Conservation (phyloP, 345 rosid species). For the Iberis pinnata region DNA sequence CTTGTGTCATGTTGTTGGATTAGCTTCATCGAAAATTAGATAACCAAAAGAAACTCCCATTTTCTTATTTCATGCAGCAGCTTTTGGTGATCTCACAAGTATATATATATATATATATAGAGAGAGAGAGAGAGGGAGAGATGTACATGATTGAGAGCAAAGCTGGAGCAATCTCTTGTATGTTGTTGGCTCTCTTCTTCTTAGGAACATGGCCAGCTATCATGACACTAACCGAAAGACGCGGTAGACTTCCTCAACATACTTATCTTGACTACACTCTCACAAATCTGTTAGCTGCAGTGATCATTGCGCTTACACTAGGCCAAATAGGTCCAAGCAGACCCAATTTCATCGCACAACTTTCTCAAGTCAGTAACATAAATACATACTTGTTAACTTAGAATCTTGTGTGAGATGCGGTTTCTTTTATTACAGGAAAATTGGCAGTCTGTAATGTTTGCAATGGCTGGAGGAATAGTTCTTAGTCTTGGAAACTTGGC, state of each 20-base stretch:
- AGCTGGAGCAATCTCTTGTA: slow-evolving; percentile 75
- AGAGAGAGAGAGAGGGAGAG: slow-evolving; percentile 4
- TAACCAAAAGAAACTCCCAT: no score
- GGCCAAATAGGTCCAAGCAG: slow-evolving; percentile 51
- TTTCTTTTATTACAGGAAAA: slow-evolving; percentile 45
- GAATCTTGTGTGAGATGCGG: not conserved
- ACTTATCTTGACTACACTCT: slow-evolving; percentile 85
- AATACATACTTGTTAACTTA: not conserved
- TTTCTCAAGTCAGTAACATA: slow-evolving; percentile 41
- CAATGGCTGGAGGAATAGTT: slow-evolving; percentile 74
- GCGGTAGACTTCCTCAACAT: slow-evolving; percentile 13
- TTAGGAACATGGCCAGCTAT: slow-evolving; percentile 95
- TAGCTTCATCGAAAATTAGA: no score
- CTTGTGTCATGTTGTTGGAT: no score
- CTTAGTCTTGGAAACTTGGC: slow-evolving; percentile 80
- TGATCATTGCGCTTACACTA: slow-evolving; percentile 74
- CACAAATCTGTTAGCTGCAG: slow-evolving; percentile 69
- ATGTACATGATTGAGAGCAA: slow-evolving; percentile 83
- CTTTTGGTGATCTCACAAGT: not conserved
- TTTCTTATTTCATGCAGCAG: no score
- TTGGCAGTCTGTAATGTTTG: slow-evolving; percentile 76
- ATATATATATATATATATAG: not conserved
- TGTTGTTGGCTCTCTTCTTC: slow-evolving; percentile 65
- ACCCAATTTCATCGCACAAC: slow-evolving; percentile 67
- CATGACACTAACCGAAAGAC: slow-evolving; percentile 25